phyloP scores from a whole-genome alignment of 176 grass and related monocot genomes.

The Aegilops sharonensis region DNA sequence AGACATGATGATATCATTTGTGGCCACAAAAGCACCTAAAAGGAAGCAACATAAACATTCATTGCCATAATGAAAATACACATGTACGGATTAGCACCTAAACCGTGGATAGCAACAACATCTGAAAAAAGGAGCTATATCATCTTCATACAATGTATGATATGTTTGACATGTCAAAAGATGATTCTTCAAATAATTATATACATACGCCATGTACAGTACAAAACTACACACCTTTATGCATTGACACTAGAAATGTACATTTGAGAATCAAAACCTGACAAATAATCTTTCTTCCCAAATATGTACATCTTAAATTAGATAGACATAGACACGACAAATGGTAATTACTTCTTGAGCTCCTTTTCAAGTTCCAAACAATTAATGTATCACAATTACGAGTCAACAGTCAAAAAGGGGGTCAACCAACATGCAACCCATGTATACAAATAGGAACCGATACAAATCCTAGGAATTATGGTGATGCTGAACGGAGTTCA shows the following conservation, averaged over 20 bases:
- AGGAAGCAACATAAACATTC: too few relatives aligned
- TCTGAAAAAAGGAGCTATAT: too few relatives aligned
- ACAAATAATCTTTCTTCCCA: neutral
- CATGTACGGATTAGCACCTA: too few relatives aligned
- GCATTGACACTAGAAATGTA: neutral
- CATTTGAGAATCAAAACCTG: neutral
- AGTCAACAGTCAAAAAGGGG: neutral
- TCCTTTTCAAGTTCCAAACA: neutral
- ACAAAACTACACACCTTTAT: neutral
- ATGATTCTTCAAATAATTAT: too few relatives aligned
- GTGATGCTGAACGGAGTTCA: constrained; percentile 37
- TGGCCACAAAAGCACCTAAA: too few relatives aligned
- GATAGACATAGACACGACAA: neutral
- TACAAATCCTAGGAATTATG: neutral
- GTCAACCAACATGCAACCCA: neutral
- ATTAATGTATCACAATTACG: neutral
- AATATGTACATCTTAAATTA: neutral
- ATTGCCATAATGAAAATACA: too few relatives aligned
- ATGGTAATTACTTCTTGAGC: neutral
- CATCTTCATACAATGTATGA: too few relatives aligned
- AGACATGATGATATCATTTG: too few relatives aligned
- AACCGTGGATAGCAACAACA: too few relatives aligned
- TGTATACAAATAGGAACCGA: neutral
- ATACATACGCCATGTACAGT: neutral
- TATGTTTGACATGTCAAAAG: too few relatives aligned